These are phyloP conservation scores for Austroboletus rostrupii DNA, from an alignment of 1,284 basidiomycete genomes.

Conservation along the genomic window DNA sequence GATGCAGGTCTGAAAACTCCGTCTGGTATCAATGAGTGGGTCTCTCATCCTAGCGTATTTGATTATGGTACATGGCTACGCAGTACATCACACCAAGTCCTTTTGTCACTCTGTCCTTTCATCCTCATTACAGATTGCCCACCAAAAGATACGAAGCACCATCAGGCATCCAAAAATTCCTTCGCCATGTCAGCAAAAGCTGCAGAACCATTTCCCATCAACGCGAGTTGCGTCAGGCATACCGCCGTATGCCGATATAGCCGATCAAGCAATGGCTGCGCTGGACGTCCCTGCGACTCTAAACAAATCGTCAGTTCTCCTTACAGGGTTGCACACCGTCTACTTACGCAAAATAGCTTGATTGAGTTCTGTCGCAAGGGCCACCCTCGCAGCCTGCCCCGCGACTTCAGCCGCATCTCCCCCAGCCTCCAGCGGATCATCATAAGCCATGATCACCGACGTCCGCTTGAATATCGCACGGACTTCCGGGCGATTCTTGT, in stretches of 20 bases:
- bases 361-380: constrained; percentile 74
- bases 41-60: constrained; percentile 11
- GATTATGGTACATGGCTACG: constrained; percentile 2
- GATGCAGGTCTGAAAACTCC: not conserved
- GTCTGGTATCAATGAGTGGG: constrained; percentile 9
- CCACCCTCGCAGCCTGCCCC: constrained; percentile 58
- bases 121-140: not conserved
- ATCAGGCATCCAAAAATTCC: constrained; percentile 54
- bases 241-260: constrained; percentile 69
- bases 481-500: constrained; percentile 64
- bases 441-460: constrained; percentile 74
- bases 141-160: not conserved
- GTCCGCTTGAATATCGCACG: constrained; percentile 64
- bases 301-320: constrained; percentile 8
- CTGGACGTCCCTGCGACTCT: constrained; percentile 76
- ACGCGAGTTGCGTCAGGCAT: constrained; percentile 62
- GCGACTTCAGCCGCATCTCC: constrained; percentile 63
- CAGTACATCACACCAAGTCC: constrained; percentile 19
- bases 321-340: constrained; percentile 1
- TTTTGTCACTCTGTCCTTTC: not conserved
- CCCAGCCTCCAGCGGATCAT: constrained; percentile 63
- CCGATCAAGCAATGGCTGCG: constrained; percentile 67
- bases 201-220: constrained; percentile 66
- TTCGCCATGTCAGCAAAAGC: constrained; percentile 75
- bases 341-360: constrained; percentile 73